phyloP scores from a whole-genome alignment of 2,329 filamentous ascomycete genomes.

The Trichoderma atrobrunneum region DNA sequence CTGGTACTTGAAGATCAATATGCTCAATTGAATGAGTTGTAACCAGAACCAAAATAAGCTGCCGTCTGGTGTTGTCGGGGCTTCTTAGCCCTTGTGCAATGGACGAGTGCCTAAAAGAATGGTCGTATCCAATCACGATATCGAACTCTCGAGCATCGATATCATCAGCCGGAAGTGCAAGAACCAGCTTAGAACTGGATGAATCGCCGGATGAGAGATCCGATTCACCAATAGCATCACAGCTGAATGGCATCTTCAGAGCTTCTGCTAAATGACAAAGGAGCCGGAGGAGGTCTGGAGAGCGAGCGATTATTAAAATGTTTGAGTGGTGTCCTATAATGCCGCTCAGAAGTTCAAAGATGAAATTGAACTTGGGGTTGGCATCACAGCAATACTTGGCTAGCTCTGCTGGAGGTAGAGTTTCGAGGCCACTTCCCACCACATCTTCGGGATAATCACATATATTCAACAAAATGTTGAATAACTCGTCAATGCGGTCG shows the following conservation, averaged over 20 bases:
- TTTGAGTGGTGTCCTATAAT: constrained; percentile 43
- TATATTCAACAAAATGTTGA: constrained; percentile 50
- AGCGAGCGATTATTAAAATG: constrained; percentile 53
- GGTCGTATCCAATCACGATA: constrained; percentile 54
- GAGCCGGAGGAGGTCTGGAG: constrained; percentile 49
- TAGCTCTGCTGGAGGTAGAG: constrained; percentile 40
- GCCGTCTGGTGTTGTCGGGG: constrained; percentile 29
- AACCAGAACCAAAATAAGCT: constrained; percentile 49
- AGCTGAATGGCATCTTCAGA: constrained; percentile 37
- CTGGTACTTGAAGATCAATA: constrained; percentile 46
- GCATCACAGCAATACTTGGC: constrained; percentile 54
- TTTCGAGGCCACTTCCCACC: constrained; percentile 41
- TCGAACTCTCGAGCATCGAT: constrained; percentile 44
- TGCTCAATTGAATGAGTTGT: constrained; percentile 56
- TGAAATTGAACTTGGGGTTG: constrained; percentile 60
- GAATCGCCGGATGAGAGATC: constrained; percentile 31
- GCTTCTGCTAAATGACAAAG: constrained; percentile 48
- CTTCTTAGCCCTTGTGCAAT: constrained; percentile 25
- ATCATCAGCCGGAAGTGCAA: constrained; percentile 42
- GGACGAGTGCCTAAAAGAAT: constrained; percentile 43
- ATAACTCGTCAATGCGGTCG: constrained; percentile 49
- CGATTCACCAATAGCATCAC: constrained; percentile 31
- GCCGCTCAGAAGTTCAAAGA: constrained; percentile 52
- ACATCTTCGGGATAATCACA: constrained; percentile 57
- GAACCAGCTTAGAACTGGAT: constrained; percentile 38